Evolutionary conservation across 495 filamentous ascomycete genomes (phyloP).

Genomic region (Acidomyces sp.): DNA sequence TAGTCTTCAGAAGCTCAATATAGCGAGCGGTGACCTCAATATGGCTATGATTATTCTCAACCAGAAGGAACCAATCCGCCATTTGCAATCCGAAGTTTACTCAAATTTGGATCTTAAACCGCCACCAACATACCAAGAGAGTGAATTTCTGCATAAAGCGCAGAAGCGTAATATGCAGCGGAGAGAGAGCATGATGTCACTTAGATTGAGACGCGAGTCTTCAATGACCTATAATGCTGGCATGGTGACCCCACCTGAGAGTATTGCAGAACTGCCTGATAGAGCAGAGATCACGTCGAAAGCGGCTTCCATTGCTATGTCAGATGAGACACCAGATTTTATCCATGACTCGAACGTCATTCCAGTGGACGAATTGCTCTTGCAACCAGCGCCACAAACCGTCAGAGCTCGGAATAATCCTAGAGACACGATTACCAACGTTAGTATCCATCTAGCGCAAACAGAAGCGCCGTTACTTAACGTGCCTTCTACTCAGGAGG

Average conservation of each 20-base stretch:
- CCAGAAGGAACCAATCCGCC: neutral
- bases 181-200: neutral
- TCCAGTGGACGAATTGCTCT: too few relatives aligned
- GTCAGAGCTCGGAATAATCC: too few relatives aligned
- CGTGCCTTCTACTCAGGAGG: neutral
- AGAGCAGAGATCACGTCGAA: too few relatives aligned
- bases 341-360: too few relatives aligned
- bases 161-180: neutral
- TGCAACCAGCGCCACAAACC: too few relatives aligned
- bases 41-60: neutral
- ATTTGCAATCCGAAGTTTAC: neutral
- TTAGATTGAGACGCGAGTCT: neutral
- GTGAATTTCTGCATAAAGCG: neutral
- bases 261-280: too few relatives aligned
- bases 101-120: neutral
- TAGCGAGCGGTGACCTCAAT: neutral
- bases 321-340: too few relatives aligned
- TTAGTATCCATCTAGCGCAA: neutral
- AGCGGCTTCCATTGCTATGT: too few relatives aligned
- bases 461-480: neutral
- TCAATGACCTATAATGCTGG: neutral
- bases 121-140: constrained; percentile 2
- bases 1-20: neutral
- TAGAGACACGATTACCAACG: too few relatives aligned
- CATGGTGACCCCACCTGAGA: too few relatives aligned